A percentile compares a stretch with the other conserved stretches of the same genome.
Conservation (phyloP, 805 yeast species). For the Pichia sporocuriosa region DNA sequence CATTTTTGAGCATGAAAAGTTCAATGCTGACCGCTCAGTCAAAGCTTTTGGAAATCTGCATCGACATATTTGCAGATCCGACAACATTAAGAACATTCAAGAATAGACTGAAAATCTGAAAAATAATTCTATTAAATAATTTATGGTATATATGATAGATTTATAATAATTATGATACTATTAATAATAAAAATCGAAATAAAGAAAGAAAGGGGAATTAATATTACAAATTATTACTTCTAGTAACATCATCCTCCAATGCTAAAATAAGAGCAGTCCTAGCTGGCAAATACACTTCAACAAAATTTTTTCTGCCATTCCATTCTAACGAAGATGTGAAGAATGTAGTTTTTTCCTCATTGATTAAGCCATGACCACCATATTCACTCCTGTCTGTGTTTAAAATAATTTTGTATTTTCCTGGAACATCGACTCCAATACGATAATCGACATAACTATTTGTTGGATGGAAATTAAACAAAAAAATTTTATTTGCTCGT, state of each 20-base stretch:
- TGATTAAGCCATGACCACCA: constrained; percentile 81
- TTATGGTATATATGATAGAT: too few species aligned
- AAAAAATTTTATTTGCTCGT: constrained; percentile 74
- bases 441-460: constrained; percentile 80
- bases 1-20: constrained; percentile 21
- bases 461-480: constrained; percentile 87
- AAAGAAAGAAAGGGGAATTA: not conserved
- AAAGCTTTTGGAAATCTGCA: constrained; percentile 19
- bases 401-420: constrained; percentile 66
- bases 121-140: too few species aligned
- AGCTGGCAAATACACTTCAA: constrained; percentile 77
- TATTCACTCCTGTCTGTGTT: constrained; percentile 63
- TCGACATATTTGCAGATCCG: constrained; percentile 19
- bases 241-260: constrained; percentile 23
- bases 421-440: constrained; percentile 80
- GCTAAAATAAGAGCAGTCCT: constrained; percentile 66
- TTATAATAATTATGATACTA: not conserved
- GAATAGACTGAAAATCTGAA: constrained; percentile 2
- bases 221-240: not conserved
- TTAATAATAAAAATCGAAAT: not conserved
- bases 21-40: constrained; percentile 18
- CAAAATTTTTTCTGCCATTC: constrained; percentile 70
- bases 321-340: constrained; percentile 71
- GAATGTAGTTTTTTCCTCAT: constrained; percentile 44
- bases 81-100: not conserved